A percentile compares a stretch with the other conserved stretches of the same genome.
These are phyloP conservation scores for Psidium guajava DNA, from an alignment of 345 rosid genomes.

Conservation along the genomic window DNA sequence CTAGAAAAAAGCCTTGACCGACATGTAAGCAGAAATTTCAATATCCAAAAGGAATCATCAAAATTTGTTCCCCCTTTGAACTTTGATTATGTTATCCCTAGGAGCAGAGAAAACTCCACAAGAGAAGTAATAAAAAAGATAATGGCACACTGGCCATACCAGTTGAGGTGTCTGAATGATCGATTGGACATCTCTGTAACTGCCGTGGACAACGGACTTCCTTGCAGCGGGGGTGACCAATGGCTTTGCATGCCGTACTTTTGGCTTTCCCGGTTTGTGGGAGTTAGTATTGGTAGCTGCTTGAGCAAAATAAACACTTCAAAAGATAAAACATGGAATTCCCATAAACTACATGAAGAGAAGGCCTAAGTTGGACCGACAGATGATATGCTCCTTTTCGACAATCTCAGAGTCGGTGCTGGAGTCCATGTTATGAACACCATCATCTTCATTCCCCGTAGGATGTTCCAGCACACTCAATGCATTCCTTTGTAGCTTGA, in stretches of 20 bases:
- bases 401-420: conserved; percentile 56
- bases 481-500: conserved; percentile 75
- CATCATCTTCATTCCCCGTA: conserved; percentile 59
- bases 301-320: background rate
- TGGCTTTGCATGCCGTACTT: conserved; percentile 1
- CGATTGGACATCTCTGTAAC: conserved; percentile 3
- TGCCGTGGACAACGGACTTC: background rate
- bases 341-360: background rate
- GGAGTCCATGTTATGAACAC: conserved; percentile 26
- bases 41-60: background rate
- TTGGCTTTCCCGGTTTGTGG: conserved; percentile 3
- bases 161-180: conserved; percentile 7
- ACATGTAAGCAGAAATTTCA: background rate
- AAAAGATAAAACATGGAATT: background rate
- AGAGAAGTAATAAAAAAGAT: background rate
- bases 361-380: conserved; percentile 5
- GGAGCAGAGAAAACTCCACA: background rate
- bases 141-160: background rate
- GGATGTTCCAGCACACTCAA: conserved; percentile 71
- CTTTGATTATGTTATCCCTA: background rate
- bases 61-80: background rate
- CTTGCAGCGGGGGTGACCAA: background rate
- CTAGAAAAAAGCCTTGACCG: background rate
- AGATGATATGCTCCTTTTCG: conserved; percentile 33
- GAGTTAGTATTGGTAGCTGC: background rate